Evolutionary conservation across 805 yeast species (phyloP).

Genomic region (Teunomyces gatunensis): DNA sequence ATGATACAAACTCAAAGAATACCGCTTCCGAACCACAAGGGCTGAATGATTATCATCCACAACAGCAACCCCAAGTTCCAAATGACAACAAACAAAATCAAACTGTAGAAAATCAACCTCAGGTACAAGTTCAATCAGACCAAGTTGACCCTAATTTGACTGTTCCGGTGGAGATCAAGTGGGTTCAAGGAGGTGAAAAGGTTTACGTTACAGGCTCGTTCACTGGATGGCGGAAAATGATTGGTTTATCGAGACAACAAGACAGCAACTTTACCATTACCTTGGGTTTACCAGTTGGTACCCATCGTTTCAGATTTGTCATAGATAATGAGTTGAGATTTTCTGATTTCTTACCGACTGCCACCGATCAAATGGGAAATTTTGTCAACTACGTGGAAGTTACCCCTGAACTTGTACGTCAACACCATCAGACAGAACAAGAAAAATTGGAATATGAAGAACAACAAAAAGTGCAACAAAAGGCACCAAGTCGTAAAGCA

Average conservation of each 20-base stretch:
- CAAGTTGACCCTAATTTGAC: conserved; percentile 29
- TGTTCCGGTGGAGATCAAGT: conserved; percentile 66
- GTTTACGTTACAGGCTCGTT: conserved; percentile 97
- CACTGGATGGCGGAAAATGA: conserved; percentile 98
- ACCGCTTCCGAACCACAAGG: not conserved
- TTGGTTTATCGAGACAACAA: conserved; percentile 62
- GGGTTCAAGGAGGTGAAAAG: conserved; percentile 96
- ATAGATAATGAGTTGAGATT: conserved; percentile 91
- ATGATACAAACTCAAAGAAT: conserved; percentile 24
- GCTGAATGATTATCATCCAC: conserved; percentile 1
- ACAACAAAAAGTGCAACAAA: conserved; percentile 18
- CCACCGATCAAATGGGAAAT: conserved; percentile 95
- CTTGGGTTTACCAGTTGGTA: conserved; percentile 80
- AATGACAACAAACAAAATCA: conserved; percentile 9
- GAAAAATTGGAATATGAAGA: conserved; percentile 12
- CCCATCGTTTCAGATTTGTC: conserved; percentile 89
- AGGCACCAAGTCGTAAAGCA: conserved; percentile 22
- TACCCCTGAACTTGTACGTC: conserved; percentile 39
- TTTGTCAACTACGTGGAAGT: conserved; percentile 90
- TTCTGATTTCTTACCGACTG: conserved; percentile 88
- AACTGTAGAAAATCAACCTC: conserved; percentile 7
- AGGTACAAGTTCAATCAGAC: not conserved
- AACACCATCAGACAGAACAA: conserved; percentile 25
- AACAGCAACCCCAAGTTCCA: conserved; percentile 8
- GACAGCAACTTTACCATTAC: conserved; percentile 64